Conservation (phyloP, 2,329 filamentous ascomycete genomes). For the Pseudocercospora musae region DNA sequence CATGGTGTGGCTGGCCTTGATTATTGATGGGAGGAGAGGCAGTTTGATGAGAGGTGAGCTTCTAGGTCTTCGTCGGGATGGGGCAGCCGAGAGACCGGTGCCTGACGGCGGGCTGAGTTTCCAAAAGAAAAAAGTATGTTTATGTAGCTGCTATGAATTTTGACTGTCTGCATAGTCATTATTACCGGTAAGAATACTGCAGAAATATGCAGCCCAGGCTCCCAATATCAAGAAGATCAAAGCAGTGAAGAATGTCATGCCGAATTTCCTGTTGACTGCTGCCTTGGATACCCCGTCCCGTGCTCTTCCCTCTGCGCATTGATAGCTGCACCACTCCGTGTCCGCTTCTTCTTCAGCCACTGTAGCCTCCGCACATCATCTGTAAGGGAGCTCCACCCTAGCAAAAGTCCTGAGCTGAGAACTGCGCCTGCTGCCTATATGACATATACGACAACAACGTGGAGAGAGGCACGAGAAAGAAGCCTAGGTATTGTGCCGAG, state of each 20-base stretch:
- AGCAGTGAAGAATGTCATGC: slow-evolving; percentile 40
- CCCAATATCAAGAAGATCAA: slow-evolving; percentile 51
- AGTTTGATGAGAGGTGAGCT: neutral
- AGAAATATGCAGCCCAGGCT: slow-evolving; percentile 57
- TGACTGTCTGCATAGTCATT: slow-evolving; percentile 30
- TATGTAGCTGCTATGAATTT: neutral
- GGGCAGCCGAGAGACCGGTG: neutral
- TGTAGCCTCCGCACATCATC: slow-evolving; percentile 51
- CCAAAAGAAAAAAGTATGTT: no score
- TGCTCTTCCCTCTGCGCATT: slow-evolving; percentile 44
- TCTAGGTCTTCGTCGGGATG: no score
- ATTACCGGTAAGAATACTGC: slow-evolving; percentile 56
- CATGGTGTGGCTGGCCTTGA: neutral
- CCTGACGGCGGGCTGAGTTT: neutral
- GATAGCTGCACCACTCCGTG: slow-evolving; percentile 45
- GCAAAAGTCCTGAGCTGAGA: slow-evolving; percentile 43
- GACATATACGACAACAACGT: slow-evolving; percentile 56
- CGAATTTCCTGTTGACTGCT: slow-evolving; percentile 39
- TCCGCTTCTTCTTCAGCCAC: slow-evolving; percentile 56
- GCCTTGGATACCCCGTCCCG: slow-evolving; percentile 35
- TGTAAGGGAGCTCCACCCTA: slow-evolving; percentile 40
- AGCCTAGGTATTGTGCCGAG: slow-evolving; percentile 54
- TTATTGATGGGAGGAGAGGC: neutral
- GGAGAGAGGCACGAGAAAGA: slow-evolving; percentile 58
- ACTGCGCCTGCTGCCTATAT: slow-evolving; percentile 52